Base-by-base conservation (phyloP, 2,329 filamentous ascomycete genomes). In the Talaromyces pinophilus region DNA sequence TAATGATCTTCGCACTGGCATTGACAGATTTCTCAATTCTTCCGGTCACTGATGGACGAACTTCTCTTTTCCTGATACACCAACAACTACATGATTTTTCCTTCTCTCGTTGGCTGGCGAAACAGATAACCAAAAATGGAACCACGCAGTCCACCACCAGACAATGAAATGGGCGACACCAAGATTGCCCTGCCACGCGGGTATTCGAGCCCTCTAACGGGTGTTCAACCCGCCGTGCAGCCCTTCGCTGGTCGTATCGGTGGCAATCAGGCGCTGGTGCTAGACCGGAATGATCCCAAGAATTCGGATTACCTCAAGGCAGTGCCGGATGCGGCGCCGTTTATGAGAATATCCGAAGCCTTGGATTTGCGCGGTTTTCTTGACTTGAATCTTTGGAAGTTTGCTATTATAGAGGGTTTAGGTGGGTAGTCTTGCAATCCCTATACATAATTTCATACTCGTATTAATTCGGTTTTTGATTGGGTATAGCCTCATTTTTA, bases 161-260 rank as follows among this genome's bases (percentile, higher is more conserved):
- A 63, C 22, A 38, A 22, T 35, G 61, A 63, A 54, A 63, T 54
- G 61, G 61, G 61, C 19, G 40, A 25, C 4, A 40, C 15, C 13
- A 44, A n/a, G 10, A 42, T 35, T 8, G 19, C 33, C 25, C 60
- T 22, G 28, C 15, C 17, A 2, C 33, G 2, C 35, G 44, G 35
- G 5, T 54, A 54, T 30, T 19, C 46, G 8, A 54, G 46, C 46
- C 71, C 78, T 88, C 48, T 86, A 4, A 63, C 61, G 8, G 61
- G 61, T 48, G 61, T 42, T 15, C 35, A 42, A 5, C 61, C 61
- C 3, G 61, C 61, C 17, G 61, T 63, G 13, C 61, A 63, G 83
- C 55, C 87, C 89, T 80, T 78, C 66, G 76, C 77, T 1, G 78
- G 77, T 55, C 74, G 77, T 28, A 54, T 79, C 2, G 77, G 78